Conservation (phyloP, 176 grass and related monocot genomes). For the Miscanthus lutarioriparius region DNA sequence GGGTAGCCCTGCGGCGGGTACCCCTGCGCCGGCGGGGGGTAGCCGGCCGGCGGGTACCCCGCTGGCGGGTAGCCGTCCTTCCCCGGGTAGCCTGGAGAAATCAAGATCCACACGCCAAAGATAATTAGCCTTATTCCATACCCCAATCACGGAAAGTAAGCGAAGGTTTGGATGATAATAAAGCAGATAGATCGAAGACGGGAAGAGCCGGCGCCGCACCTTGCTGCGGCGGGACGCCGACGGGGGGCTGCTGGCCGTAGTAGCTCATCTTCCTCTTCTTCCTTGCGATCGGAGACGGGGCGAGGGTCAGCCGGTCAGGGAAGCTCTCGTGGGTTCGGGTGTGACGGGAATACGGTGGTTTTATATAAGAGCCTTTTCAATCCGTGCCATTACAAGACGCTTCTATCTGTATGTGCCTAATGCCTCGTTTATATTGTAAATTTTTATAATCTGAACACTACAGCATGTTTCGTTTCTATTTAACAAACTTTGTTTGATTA, state of each 20-base stretch:
- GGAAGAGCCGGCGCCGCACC: conserved; percentile 15
- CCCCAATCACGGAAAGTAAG: not conserved
- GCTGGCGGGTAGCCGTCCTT: conserved; percentile 63
- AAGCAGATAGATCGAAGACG: not conserved
- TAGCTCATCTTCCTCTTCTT: conserved; percentile 50
- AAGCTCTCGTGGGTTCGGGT: not conserved
- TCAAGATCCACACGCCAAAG: conserved; percentile 16
- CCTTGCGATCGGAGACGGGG: conserved; percentile 13
- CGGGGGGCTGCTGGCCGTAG: conserved; percentile 70
- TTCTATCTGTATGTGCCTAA: too few relatives aligned
- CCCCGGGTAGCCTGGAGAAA: conserved; percentile 46
- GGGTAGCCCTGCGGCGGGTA: conserved; percentile 56
- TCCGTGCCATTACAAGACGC: too few relatives aligned
- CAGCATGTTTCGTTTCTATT: too few relatives aligned
- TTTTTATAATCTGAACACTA: too few relatives aligned
- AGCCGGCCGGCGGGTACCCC: conserved; percentile 57
- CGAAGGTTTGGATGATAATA: not conserved
- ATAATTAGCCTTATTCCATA: not conserved
- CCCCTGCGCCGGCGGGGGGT: conserved; percentile 49
- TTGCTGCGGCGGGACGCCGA: conserved; percentile 75
- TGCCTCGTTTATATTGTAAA: too few relatives aligned
- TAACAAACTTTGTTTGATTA: too few relatives aligned
- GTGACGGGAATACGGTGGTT: not conserved
- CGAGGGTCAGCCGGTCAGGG: not conserved
- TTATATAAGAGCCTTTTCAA: too few relatives aligned